Percentiles rank a stretch among this genome's conserved stretches.
Conservation (phyloP, 495 filamentous ascomycete genomes). For the Coniosporium apollinis region DNA sequence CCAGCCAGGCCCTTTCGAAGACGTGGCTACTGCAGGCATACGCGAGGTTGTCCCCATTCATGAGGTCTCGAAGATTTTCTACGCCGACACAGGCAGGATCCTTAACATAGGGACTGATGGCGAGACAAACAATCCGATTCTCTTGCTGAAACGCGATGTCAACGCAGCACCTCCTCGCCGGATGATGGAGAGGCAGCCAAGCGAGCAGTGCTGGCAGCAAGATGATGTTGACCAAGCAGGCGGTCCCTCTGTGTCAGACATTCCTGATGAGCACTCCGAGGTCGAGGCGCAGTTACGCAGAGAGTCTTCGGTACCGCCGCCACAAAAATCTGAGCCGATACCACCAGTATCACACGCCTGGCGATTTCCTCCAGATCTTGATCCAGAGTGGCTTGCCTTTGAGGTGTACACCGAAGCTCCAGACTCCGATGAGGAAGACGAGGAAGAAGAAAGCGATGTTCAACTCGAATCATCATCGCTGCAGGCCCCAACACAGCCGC, state of each 20-base stretch:
- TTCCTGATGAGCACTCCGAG: conserved; percentile 36
- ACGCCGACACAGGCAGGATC: conserved; percentile 87
- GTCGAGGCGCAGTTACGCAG: conserved; percentile 51
- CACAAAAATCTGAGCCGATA: conserved; percentile 2
- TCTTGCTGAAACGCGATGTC: conserved; percentile 72
- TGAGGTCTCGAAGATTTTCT: conserved; percentile 92
- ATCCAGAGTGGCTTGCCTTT: conserved; percentile 91
- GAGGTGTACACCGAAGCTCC: conserved; percentile 62
- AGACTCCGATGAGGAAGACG: conserved; percentile 37
- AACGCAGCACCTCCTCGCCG: conserved; percentile 55
- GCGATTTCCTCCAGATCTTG: conserved; percentile 60
- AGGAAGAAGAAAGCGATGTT: conserved; percentile 24
- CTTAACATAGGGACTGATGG: conserved; percentile 71
- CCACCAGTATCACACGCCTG: conserved; percentile 29
- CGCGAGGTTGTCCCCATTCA: conserved; percentile 74
- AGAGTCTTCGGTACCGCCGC: conserved; percentile 19
- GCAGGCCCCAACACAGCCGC: conserved; percentile 23
- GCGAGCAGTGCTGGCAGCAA: conserved; percentile 8
- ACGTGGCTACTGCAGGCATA: conserved; percentile 57
- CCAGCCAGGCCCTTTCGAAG: conserved; percentile 50
- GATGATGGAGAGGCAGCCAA: conserved; percentile 36
- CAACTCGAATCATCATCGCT: conserved; percentile 10
- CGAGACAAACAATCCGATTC: conserved; percentile 68
- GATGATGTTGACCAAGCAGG: conserved; percentile 7
- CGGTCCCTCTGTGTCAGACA: background rate